These are phyloP conservation scores for Coemansia sp. DNA, from an alignment of 192 early-diverging fungal species.

Conservation along the genomic window DNA sequence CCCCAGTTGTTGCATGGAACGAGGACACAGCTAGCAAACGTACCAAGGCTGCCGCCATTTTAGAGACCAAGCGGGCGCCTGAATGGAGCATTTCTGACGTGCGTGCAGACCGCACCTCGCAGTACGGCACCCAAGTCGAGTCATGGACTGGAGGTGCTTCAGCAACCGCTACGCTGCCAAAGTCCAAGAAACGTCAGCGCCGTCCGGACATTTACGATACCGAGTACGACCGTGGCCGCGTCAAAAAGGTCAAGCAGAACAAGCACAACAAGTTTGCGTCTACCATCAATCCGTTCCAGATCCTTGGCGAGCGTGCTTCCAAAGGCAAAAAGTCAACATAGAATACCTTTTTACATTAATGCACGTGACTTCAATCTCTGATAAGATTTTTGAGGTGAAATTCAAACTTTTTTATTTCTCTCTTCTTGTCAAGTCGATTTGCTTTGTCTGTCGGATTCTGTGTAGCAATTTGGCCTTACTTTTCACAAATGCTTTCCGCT, in stretches of 20 bases:
- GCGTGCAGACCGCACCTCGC: slow-evolving; percentile 47
- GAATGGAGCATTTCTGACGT: slow-evolving; percentile 43
- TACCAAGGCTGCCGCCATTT: slow-evolving; percentile 53
- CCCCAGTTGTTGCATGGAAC: slow-evolving; percentile 39
- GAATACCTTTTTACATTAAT: slow-evolving; percentile 2
- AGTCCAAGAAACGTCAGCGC: slow-evolving; percentile 54
- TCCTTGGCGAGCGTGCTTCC: slow-evolving; percentile 32
- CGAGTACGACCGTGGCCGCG: slow-evolving; percentile 73
- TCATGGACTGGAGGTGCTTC: slow-evolving; percentile 54
- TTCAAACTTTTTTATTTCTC: neutral
- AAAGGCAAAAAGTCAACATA: slow-evolving; percentile 19
- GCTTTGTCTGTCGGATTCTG: slow-evolving; percentile 1
- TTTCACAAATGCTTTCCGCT: slow-evolving; percentile 22
- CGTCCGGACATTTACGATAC: slow-evolving; percentile 64
- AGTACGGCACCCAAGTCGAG: slow-evolving; percentile 57
- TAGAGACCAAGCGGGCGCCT: slow-evolving; percentile 48
- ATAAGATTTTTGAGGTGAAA: neutral
- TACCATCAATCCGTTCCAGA: slow-evolving; percentile 50
- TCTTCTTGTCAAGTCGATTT: slow-evolving; percentile 2
- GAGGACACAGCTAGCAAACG: slow-evolving; percentile 53
- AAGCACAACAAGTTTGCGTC: slow-evolving; percentile 49
- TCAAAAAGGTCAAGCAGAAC: slow-evolving; percentile 72
- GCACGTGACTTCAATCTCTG: neutral
- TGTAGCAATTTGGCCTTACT: neutral
- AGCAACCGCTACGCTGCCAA: slow-evolving; percentile 21